Percentiles rank a stretch among this genome's conserved stretches.
Evolutionary conservation across 23 red algal genomes (phyloP).

Genomic region (Chondrus crispus): DNA sequence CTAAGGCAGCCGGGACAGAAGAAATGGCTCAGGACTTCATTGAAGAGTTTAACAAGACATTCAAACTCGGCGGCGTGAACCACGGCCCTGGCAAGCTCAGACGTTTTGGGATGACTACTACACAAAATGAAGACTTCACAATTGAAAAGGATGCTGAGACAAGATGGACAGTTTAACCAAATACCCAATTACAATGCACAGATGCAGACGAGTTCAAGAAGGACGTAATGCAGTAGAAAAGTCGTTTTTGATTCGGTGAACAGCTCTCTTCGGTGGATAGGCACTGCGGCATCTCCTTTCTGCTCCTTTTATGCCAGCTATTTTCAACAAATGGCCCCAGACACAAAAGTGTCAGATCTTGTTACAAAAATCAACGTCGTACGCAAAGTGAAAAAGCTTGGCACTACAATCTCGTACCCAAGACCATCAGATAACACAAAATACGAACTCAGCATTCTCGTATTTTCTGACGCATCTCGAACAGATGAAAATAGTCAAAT

Average conservation of each 20-base stretch:
- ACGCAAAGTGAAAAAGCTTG: background rate
- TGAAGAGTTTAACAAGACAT: background rate
- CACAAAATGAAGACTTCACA: slow-evolving; percentile 13
- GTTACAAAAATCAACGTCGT: background rate
- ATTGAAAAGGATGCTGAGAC: slow-evolving; percentile 1
- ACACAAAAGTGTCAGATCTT: background rate
- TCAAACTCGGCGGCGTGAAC: background rate
- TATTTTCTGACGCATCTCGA: slow-evolving; percentile 8
- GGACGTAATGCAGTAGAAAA: no score
- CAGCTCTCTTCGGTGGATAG: slow-evolving; percentile 1
- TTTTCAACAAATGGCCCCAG: no score
- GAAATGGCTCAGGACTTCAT: background rate
- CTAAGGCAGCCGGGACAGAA: background rate
- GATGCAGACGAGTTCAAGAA: no score
- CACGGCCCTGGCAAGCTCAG: slow-evolving; percentile 20
- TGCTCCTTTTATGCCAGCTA: slow-evolving; percentile 19
- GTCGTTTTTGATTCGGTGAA: background rate
- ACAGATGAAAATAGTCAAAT: background rate
- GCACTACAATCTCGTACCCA: background rate
- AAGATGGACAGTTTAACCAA: no score
- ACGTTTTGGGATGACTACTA: slow-evolving; percentile 13
- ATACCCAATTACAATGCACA: no score
- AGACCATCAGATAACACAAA: background rate
- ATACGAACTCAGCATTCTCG: slow-evolving; percentile 12
- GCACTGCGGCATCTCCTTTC: background rate